Evolutionary conservation across 352 stramenopile species (phyloP), one percentile per base, ranked within the genome.

Genomic region (Pythium coloratum): DNA sequence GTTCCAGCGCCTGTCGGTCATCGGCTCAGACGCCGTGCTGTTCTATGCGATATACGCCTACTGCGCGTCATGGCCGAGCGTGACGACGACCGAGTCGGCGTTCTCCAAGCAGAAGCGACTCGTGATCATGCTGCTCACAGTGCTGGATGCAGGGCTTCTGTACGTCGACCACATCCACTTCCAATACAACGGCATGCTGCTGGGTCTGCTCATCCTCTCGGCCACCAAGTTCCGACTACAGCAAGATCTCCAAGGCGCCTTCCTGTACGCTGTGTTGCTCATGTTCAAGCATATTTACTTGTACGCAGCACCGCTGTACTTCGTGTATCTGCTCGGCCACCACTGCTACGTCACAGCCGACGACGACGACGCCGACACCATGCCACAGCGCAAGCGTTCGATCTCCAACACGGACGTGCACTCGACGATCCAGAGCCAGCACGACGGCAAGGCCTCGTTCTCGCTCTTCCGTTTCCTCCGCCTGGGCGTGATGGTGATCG

Each of bases 91-190:
- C 8, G 80, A 89, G 62, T 76, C 76, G 67, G 78, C 79, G 1
- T 91, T 88, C 66, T 86, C 80, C 14, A 69, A 62, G 32, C 74
- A 78, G 44, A 94, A 94, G 67, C 64, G 78, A 7, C 64, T 88
- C 13, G 77, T 88, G 8, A 72, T 97, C 49, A 80, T 97, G 76
- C 56, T 95, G 13, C 72, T 99, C 26, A 94, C 97, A 42, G 76
- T 97, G 33, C 81, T 98, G 20, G 97, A 98, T 78, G 86, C 95
- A 6, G 95, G 92, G 3, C 74, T 99, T 40, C 74, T 99, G 8
- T 92, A 97, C 69, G 85, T 99, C 38, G 97, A 99, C 81, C 96
- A 99, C 81, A 95, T 99, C 44, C 97, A 99, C 77, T 99, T 99
- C 82, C 97, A 99, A 76, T 99, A 99, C 86, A 99, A 99, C 73